These are phyloP conservation scores for Letharia columbiana DNA, from an alignment of 495 filamentous ascomycete genomes.

Conservation along the genomic window DNA sequence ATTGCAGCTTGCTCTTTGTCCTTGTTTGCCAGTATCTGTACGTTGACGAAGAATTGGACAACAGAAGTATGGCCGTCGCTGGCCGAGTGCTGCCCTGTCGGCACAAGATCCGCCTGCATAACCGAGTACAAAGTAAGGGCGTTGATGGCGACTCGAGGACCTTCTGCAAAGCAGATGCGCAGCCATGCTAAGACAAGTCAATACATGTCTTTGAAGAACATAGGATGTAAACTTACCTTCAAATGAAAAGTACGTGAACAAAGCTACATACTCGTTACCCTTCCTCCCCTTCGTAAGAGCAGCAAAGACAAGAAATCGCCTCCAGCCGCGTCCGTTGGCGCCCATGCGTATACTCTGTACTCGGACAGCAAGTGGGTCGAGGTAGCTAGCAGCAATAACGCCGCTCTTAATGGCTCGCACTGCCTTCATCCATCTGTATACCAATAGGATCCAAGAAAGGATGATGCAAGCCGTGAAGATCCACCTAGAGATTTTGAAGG, in stretches of 20 bases:
- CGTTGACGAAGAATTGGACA: conserved; percentile 65
- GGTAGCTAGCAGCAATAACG: conserved; percentile 82
- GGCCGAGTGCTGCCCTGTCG: conserved; percentile 44
- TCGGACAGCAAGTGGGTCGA: conserved; percentile 76
- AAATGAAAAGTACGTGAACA: conserved; percentile 92
- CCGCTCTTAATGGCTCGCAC: conserved; percentile 69
- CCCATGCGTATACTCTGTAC: conserved; percentile 69
- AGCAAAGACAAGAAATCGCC: conserved; percentile 83
- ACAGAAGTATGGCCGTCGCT: conserved; percentile 44
- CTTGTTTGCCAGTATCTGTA: conserved; percentile 57
- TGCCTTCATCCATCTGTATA: conserved; percentile 68
- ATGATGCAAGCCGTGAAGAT: conserved; percentile 88
- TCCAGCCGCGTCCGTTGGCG: conserved; percentile 60
- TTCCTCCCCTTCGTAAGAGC: conserved; percentile 87
- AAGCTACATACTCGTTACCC: conserved; percentile 79
- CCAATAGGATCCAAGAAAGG: conserved; percentile 68
- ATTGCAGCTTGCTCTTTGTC: conserved; percentile 72
- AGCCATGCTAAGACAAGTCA: conserved; percentile 59
- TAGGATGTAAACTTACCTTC: conserved; percentile 51
- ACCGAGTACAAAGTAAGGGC: conserved; percentile 79
- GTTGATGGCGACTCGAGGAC: conserved; percentile 84
- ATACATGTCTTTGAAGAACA: not conserved
- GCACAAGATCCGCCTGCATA: conserved; percentile 57
- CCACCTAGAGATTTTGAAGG: conserved; percentile 68
- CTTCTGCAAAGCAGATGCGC: conserved; percentile 78